These are phyloP conservation scores for Pholiota conissans DNA, from an alignment of 768 basidiomycete genomes.

Conservation along the genomic window DNA sequence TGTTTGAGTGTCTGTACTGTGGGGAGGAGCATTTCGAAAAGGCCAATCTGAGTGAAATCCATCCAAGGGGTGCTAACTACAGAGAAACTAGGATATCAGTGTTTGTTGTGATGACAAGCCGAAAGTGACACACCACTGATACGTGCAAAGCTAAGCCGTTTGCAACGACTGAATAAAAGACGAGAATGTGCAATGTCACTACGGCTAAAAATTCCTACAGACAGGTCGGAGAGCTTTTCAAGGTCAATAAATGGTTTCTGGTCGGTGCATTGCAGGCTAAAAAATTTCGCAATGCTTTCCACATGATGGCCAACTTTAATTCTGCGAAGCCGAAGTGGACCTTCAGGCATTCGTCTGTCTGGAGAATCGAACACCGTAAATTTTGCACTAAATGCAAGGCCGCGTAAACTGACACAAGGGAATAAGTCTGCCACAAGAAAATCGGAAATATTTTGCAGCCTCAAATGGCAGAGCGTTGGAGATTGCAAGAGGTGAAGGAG, in stretches of 20 bases:
- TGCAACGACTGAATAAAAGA: background rate
- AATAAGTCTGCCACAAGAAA: no score
- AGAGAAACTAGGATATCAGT: background rate
- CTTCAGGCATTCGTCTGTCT: background rate
- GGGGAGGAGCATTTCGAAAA: background rate
- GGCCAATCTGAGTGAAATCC: background rate
- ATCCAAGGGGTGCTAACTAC: background rate
- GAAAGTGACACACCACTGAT: background rate
- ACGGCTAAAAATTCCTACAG: background rate
- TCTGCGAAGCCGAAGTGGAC: background rate
- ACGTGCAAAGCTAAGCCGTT: background rate
- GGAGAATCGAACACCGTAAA: background rate
- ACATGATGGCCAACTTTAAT: background rate
- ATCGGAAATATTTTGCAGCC: background rate
- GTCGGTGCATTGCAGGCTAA: background rate
- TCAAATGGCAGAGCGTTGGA: constrained; percentile 9
- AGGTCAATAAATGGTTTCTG: constrained; percentile 9
- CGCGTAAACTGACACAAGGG: background rate
- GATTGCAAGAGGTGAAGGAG: no score
- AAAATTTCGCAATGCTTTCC: background rate
- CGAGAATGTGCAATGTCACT: background rate
- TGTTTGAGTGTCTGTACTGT: background rate
- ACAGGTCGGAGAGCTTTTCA: background rate
- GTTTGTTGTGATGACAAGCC: background rate
- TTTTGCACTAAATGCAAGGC: no score